Conservation (phyloP, 2,329 filamentous ascomycete species). For the Grosmannia huntii region DNA sequence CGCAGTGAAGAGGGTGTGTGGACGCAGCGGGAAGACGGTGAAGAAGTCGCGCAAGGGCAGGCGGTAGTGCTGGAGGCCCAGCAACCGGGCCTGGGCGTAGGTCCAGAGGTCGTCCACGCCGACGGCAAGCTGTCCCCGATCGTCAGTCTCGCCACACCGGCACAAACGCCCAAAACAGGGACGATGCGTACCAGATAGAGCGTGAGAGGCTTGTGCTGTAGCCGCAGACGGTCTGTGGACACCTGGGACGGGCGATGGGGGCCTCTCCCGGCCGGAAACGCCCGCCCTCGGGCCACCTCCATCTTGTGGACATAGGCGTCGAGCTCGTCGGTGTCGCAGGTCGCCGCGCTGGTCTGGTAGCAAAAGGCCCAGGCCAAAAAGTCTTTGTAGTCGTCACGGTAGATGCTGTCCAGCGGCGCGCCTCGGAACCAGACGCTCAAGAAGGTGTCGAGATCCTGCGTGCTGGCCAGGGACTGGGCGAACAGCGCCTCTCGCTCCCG, state of each 20-base stretch:
- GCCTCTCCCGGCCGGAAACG: neutral
- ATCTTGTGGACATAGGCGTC: neutral
- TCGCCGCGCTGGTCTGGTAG: neutral
- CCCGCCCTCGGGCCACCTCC: neutral
- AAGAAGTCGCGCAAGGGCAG: neutral
- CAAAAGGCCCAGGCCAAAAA: constrained; percentile 1
- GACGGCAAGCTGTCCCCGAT: neutral
- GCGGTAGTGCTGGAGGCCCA: neutral
- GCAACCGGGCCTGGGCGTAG: neutral
- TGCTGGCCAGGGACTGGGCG: neutral
- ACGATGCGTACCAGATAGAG: neutral
- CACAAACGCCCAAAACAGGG: too few relatives aligned
- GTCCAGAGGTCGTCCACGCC: neutral
- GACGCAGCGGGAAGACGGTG: neutral
- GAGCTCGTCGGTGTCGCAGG: neutral
- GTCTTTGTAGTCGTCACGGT: neutral
- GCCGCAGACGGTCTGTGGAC: neutral
- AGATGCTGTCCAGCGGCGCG: neutral
- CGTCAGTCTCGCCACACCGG: neutral
- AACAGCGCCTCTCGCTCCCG: neutral
- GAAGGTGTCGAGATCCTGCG: neutral
- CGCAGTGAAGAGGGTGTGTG: neutral
- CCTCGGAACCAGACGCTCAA: neutral
- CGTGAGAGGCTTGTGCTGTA: neutral
- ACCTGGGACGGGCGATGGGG: neutral